A percentile compares a stretch with the other conserved stretches of the same genome.
Evolutionary conservation across 2,329 filamentous ascomycete species (phyloP).

Genomic region (Penicillium sp.): DNA sequence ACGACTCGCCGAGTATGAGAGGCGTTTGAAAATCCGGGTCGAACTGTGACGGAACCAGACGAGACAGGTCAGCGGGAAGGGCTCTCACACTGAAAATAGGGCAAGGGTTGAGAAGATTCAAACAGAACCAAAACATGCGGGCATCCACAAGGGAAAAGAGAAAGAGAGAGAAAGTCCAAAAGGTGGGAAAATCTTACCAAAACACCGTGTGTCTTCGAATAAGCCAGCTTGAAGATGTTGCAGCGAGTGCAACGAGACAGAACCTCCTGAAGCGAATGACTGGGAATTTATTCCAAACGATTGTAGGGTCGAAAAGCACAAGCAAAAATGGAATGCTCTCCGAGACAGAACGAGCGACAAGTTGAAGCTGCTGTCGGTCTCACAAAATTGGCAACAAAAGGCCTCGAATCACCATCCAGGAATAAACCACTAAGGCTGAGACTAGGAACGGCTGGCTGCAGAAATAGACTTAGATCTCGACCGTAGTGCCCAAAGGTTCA

Average conservation of each 20-base stretch:
- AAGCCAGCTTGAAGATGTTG: slow-evolving; percentile 53
- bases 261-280: slow-evolving; percentile 49
- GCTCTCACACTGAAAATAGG: slow-evolving; percentile 8
- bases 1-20: slow-evolving; percentile 49
- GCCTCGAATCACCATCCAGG: slow-evolving; percentile 40
- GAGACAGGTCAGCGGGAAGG: slow-evolving; percentile 19
- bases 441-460: slow-evolving; percentile 36
- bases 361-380: slow-evolving; percentile 37
- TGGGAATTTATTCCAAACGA: slow-evolving; percentile 45
- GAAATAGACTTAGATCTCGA: slow-evolving; percentile 25
- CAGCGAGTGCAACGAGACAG: slow-evolving; percentile 44
- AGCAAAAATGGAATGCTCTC: slow-evolving; percentile 30
- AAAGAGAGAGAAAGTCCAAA: slow-evolving; percentile 24
- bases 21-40: slow-evolving; percentile 49
- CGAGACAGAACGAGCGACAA: slow-evolving; percentile 49
- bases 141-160: slow-evolving; percentile 23
- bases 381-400: slow-evolving; percentile 31
- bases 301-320: slow-evolving; percentile 38
- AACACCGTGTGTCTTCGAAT: slow-evolving; percentile 47
- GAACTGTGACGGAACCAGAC: slow-evolving; percentile 30
- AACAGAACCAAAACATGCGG: slow-evolving; percentile 27
- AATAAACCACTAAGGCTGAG: slow-evolving; percentile 28
- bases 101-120: slow-evolving; percentile 15
- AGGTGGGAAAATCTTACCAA: slow-evolving; percentile 39
- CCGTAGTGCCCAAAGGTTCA: slow-evolving; percentile 26